A percentile compares a stretch with the other conserved stretches of the same genome.
Evolutionary conservation across 2,329 filamentous ascomycete genomes (phyloP).

Genomic region (Hypoxylon sp.): DNA sequence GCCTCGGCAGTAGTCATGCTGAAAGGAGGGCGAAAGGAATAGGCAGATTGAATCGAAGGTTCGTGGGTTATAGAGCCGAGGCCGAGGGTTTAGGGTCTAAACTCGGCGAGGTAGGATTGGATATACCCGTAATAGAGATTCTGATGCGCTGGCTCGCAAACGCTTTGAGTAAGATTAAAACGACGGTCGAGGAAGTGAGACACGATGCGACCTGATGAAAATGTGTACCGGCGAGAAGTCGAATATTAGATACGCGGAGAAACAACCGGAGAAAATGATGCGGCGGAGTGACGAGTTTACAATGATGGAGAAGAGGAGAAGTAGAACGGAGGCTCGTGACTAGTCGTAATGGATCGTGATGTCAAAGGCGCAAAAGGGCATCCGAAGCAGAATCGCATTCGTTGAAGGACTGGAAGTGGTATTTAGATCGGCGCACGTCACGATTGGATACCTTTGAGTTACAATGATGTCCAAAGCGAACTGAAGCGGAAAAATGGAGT

Average conservation of each 20-base stretch:
- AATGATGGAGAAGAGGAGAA: neutral
- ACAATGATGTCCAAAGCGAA: conserved; percentile 12
- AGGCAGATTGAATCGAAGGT: conserved; percentile 1
- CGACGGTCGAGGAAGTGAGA: neutral
- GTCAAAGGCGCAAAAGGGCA: conserved; percentile 23
- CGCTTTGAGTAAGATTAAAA: neutral
- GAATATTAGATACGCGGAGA: neutral
- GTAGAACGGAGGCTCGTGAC: conserved; percentile 20
- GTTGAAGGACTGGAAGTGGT: conserved; percentile 22
- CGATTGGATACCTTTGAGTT: conserved; percentile 10
- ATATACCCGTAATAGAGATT: conserved; percentile 13
- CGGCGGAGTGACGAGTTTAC: neutral
- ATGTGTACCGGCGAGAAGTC: neutral
- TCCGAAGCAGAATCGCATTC: conserved; percentile 24
- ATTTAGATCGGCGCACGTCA: conserved; percentile 25
- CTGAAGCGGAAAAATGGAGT: conserved; percentile 27
- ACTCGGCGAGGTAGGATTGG: neutral
- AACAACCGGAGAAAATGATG: conserved; percentile 8
- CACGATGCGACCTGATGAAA: conserved; percentile 2
- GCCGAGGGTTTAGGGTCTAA: neutral
- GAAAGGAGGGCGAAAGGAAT: neutral
- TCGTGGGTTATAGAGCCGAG: neutral
- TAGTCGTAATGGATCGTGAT: conserved; percentile 39
- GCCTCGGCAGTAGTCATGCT: conserved; percentile 48
- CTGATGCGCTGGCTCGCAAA: neutral